Conservation (phyloP, 2,329 filamentous ascomycete genomes). For the Thyridium curvatum region DNA sequence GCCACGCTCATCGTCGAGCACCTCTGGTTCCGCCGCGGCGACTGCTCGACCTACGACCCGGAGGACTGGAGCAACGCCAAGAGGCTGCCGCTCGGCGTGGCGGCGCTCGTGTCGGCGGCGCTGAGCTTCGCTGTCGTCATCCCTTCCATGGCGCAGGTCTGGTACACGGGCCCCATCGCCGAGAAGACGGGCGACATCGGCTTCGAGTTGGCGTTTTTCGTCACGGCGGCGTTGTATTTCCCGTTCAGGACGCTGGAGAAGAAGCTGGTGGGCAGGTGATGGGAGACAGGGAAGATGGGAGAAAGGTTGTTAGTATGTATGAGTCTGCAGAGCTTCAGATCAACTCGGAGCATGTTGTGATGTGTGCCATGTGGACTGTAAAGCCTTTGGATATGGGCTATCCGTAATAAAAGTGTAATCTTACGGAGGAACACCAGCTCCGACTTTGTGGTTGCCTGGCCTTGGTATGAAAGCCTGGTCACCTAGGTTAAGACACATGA, state of each 20-base stretch:
- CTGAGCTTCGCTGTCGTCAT: slow-evolving; percentile 22
- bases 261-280: too few relatives aligned
- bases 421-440: too few relatives aligned
- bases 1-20: slow-evolving; percentile 28
- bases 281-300: too few relatives aligned
- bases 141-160: slow-evolving; percentile 34
- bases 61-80: slow-evolving; percentile 16
- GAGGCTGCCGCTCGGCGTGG: slow-evolving; percentile 16
- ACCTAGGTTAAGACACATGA: too few relatives aligned
- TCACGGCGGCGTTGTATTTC: slow-evolving; percentile 32
- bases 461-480: too few relatives aligned
- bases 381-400: too few relatives aligned
- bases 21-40: slow-evolving; percentile 13
- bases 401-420: too few relatives aligned
- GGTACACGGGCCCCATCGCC: slow-evolving; percentile 37
- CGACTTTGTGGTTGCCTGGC: too few relatives aligned
- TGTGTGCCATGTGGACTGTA: too few relatives aligned
- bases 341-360: too few relatives aligned
- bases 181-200: slow-evolving; percentile 35
- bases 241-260: slow-evolving; percentile 29
- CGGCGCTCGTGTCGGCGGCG: slow-evolving; percentile 13
- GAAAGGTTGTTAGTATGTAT: too few relatives aligned
- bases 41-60: slow-evolving; percentile 11
- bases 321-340: too few relatives aligned
- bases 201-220: slow-evolving; percentile 35